Evolutionary conservation across 306 rosid species (phyloP), one percentile per base, ranked within the genome.

Genomic region (Vigna unguiculata): DNA sequence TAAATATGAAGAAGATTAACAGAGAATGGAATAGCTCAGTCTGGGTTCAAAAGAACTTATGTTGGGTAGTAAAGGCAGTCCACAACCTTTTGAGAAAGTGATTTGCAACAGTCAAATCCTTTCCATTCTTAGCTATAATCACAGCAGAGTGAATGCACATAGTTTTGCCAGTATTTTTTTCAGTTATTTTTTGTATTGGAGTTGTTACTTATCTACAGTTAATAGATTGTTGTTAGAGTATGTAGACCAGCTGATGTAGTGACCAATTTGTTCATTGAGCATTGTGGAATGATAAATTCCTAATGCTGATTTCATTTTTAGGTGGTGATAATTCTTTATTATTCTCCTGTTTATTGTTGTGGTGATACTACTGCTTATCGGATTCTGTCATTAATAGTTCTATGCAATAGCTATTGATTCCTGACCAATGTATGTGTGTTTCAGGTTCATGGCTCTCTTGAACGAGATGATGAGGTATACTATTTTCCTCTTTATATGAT

Each of bases 391-490:
- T 60, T 25, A 28, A 14, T 77, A 30, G 62, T 16, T 57, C 40
- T 72, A 19, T 30, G 61, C 15, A 49, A 38, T 24, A 14, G 57
- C 54, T 71, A 19, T 53, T 71, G 48, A 75, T 51, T 69, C 22
- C 62, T 82, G 72, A 75, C 60, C 63, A 41, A 30, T 19, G 30
- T 22, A n/a, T 71, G 78, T 64, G 9, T 70, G 54, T 88, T 89
- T 78, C 93, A 96, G 99, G 98, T 76, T 78, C 98, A 91, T 34
- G 93, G 97, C 65, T 86, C 99, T n/a, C 93, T 92, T 63, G 99
- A 96, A 86, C 91, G 96, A 57, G 99, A 89, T 78, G 99, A 92
- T 17, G 97, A 96, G 99, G 99, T 95, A 87, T 76, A 62, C 15
- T 38, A 58, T 48, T 80, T 79, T 68, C 65, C 74, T 46, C 69